Conservation (phyloP, 2,329 filamentous ascomycete species). For the Ceratocystis diversiconidia region DNA sequence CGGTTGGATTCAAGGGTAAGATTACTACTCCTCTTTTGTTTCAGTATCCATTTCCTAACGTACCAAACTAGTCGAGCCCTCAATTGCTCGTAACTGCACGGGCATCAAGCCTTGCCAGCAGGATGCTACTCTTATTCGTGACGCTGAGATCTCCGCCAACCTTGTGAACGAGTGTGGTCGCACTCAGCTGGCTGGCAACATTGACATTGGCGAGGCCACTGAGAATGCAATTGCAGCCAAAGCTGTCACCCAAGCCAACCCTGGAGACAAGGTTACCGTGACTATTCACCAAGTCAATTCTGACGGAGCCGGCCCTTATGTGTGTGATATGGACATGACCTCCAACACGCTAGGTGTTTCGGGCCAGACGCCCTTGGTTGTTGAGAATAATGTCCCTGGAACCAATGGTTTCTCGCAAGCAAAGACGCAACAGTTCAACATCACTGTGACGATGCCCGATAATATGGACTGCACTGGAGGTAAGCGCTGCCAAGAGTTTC, state of each 20-base stretch:
- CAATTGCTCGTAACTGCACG: conserved; percentile 48
- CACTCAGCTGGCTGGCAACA: conserved; percentile 45
- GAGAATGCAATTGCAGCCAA: conserved; percentile 35
- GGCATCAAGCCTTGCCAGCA: conserved; percentile 51
- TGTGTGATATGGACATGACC: conserved; percentile 38
- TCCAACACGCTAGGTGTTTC: conserved; percentile 29
- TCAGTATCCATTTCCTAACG: conserved; percentile 9
- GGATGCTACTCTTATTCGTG: conserved; percentile 49
- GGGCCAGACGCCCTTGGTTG: conserved; percentile 29
- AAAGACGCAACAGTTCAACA: conserved; percentile 41
- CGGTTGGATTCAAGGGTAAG: conserved; percentile 36
- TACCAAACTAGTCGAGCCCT: conserved; percentile 31
- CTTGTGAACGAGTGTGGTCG: conserved; percentile 47
- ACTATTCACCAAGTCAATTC: conserved; percentile 42
- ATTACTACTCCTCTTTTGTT: background rate
- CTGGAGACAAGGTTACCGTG: conserved; percentile 31
- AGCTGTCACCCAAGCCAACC: conserved; percentile 36
- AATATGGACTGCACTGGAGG: conserved; percentile 37
- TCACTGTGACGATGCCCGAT: conserved; percentile 39
- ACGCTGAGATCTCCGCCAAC: conserved; percentile 38
- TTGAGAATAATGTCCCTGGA: conserved; percentile 46
- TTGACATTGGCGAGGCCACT: conserved; percentile 44
- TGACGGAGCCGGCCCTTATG: conserved; percentile 40
- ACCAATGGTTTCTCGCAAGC: conserved; percentile 42
- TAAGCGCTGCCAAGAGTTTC: conserved; percentile 22